A percentile compares a stretch with the other conserved stretches of the same genome.
Conservation (phyloP, 163 green algal species). For the Scenedesmus sp. region DNA sequence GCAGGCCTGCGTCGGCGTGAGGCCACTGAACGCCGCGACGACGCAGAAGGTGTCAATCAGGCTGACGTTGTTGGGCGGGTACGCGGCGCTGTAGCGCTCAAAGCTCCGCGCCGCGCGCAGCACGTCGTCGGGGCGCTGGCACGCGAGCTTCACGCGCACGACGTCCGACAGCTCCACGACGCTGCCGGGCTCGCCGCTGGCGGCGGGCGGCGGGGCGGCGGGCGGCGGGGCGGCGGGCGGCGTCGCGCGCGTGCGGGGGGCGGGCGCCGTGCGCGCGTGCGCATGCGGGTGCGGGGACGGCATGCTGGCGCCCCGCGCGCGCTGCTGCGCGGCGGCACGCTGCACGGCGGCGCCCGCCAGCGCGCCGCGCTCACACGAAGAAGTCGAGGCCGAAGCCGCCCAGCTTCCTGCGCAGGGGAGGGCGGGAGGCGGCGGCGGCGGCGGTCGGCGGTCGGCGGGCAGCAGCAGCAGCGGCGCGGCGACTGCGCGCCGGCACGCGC, state of each 20-base stretch:
- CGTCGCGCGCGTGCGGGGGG: too few relatives aligned
- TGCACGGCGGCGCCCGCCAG: too few relatives aligned
- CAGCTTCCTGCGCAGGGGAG: constrained; percentile 19
- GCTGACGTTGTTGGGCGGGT: not conserved
- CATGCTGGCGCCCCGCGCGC: too few relatives aligned
- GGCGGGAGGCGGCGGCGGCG: not conserved
- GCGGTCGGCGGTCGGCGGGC: too few relatives aligned
- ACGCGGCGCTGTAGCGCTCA: not conserved
- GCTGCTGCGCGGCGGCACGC: too few relatives aligned
- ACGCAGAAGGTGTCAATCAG: constrained; percentile 16
- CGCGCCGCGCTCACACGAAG: constrained; percentile 35
- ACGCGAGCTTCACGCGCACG: constrained; percentile 14
- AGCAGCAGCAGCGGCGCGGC: too few relatives aligned
- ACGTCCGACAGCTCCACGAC: constrained; percentile 5
- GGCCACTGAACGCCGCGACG: not conserved
- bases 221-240: not conserved
- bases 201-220: not conserved
- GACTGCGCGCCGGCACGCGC: too few relatives aligned
- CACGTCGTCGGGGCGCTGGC: not conserved
- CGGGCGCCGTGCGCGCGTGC: too few relatives aligned
- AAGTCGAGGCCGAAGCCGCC: constrained; percentile 22
- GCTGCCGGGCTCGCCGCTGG: constrained; percentile 31
- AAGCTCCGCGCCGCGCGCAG: constrained; percentile 4
- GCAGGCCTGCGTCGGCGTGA: not conserved
- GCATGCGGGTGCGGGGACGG: too few relatives aligned